Evolutionary conservation across 176 grass and related monocot genomes (phyloP).

Genomic region (Neostapfia colusana): DNA sequence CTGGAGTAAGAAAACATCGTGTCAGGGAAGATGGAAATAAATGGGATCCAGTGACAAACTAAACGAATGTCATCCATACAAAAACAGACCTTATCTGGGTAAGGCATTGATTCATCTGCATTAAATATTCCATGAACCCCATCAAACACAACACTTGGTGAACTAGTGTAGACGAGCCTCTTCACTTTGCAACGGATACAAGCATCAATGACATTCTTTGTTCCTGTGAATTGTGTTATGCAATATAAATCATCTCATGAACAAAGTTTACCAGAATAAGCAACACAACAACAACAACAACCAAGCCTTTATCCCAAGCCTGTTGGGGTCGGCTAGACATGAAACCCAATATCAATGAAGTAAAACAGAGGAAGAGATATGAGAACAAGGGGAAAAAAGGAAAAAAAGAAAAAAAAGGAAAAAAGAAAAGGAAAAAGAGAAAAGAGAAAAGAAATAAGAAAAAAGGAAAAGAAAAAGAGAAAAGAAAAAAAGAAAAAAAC

Average conservation of each 20-base stretch:
- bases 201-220: constrained; percentile 90
- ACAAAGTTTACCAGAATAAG: neutral
- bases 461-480: no score
- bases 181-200: constrained; percentile 83
- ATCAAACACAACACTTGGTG: constrained; percentile 93
- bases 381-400: no score
- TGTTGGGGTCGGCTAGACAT: no score
- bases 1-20: constrained; percentile 57
- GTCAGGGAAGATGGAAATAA: constrained; percentile 44
- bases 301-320: no score
- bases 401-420: no score
- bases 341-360: no score
- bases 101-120: constrained; percentile 82
- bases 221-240: constrained; percentile 55
- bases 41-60: constrained; percentile 9
- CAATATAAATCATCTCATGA: neutral
- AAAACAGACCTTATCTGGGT: constrained; percentile 73
- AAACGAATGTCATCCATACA: constrained; percentile 19
- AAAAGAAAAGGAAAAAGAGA: no score
- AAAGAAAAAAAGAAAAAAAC: no score
- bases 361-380: no score
- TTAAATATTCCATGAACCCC: constrained; percentile 90
- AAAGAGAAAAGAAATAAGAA: no score
- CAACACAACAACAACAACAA: neutral
- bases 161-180: constrained; percentile 96